A percentile compares a stretch with the other conserved stretches of the same genome.
Conservation (phyloP, 192 early-diverging fungal species). For the Coemansia sp. region DNA sequence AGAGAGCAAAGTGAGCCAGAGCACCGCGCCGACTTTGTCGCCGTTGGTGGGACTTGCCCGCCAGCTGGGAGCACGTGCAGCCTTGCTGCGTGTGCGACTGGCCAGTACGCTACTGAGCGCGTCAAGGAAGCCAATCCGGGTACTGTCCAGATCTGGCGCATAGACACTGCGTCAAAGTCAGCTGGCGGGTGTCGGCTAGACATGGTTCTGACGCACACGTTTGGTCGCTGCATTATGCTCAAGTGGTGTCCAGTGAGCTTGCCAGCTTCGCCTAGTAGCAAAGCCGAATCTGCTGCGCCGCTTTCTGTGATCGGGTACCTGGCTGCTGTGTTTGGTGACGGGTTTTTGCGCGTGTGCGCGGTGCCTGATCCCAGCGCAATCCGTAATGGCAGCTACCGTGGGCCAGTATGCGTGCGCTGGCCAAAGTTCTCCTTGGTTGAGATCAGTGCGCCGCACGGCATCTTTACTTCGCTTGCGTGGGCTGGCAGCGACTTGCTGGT, state of each 20-base stretch:
- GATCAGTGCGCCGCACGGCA: conserved; percentile 20
- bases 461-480: conserved; percentile 42
- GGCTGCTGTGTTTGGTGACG: conserved; percentile 49
- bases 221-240: conserved; percentile 31
- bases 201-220: conserved; percentile 27
- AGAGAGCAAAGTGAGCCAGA: neutral
- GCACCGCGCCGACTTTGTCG: conserved; percentile 18
- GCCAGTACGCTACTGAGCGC: conserved; percentile 2
- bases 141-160: conserved; percentile 37
- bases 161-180: neutral
- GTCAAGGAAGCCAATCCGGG: conserved; percentile 25
- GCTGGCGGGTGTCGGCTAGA: conserved; percentile 16
- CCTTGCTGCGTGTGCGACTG: neutral
- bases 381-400: neutral
- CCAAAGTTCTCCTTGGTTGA: conserved; percentile 29
- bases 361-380: conserved; percentile 22
- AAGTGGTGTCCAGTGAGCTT: conserved; percentile 47
- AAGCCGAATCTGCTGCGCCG: neutral
- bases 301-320: conserved; percentile 17
- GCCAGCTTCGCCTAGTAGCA: neutral
- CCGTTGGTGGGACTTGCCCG: conserved; percentile 24
- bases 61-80: neutral
- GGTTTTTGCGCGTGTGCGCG: conserved; percentile 29
- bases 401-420: conserved; percentile 31
- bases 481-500: conserved; percentile 25